phyloP scores from a whole-genome alignment of 176 grass and related monocot genomes.

The Leersia perrieri region DNA sequence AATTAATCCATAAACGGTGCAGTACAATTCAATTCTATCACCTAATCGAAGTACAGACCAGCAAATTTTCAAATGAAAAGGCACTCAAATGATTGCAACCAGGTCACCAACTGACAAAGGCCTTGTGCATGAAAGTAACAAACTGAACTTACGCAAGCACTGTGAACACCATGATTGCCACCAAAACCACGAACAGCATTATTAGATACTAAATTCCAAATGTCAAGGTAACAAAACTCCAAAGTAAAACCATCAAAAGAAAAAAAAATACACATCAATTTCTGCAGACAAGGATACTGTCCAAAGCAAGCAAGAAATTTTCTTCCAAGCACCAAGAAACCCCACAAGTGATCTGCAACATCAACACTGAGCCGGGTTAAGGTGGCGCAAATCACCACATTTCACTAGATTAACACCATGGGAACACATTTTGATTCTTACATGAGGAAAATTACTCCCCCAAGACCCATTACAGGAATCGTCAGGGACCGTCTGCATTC shows the following conservation, averaged over 20 bases:
- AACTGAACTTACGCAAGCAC: conserved; percentile 80
- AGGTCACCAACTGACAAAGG: neutral
- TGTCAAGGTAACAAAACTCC: conserved; percentile 60
- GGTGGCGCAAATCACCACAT: neutral
- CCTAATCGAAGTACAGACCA: conserved; percentile 12
- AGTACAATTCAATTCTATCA: conserved; percentile 18
- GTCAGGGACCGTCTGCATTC: conserved; percentile 81
- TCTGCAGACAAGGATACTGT: conserved; percentile 73
- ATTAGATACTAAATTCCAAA: conserved; percentile 72
- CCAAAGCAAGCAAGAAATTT: conserved; percentile 78
- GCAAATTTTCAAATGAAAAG: conserved; percentile 29
- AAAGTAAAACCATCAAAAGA: conserved; percentile 27
- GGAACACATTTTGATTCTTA: conserved; percentile 29
- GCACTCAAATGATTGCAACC: conserved; percentile 17
- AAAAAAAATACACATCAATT: neutral
- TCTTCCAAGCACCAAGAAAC: conserved; percentile 92
- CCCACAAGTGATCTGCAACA: conserved; percentile 82
- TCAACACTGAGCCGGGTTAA: conserved; percentile 9
- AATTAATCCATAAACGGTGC: neutral
- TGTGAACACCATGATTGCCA: conserved; percentile 89
- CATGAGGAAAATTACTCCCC: conserved; percentile 83
- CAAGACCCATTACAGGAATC: conserved; percentile 79
- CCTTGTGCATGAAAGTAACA: neutral
- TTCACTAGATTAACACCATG: neutral
- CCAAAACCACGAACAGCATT: conserved; percentile 72